Base-by-base conservation (phyloP, 2,329 filamentous ascomycete genomes). In the Verticillium zaregamsianum region DNA sequence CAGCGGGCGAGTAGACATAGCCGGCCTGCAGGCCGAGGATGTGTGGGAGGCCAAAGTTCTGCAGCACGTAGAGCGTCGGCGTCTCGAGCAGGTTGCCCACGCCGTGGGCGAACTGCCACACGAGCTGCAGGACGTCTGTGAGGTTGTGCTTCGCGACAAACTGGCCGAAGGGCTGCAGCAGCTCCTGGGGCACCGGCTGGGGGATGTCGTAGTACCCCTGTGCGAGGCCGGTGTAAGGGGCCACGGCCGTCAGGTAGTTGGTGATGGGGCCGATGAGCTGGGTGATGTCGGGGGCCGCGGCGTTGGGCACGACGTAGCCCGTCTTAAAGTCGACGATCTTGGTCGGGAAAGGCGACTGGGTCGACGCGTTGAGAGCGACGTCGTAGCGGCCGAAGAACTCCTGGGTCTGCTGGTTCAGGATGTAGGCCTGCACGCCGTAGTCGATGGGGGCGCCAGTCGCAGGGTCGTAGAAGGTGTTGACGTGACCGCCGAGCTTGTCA, bases 331-430 rank as follows among this genome's bases (percentile, higher is more conserved):
- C 64, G 35, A 63, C 64, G 28, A 65, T 55, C 14, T 23, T 61
- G 12, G 40, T 62, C 52, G 56, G 64, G 60, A 7, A 77, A 79
- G 70, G 55, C 31, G 55, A 57, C 55, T 57, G 55, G 11, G 17
- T 7, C 15, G 55, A 37, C 8, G 32, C 17, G 55, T 57, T 57
- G 55, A 35, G 68, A 1, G 67, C 28, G 12, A 83, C 69, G 52
- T 74, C 72, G 62, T 82, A 76, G 57, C 77, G 74, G 5, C 64
- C 68, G 66, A 83, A 82, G 70, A 80, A 83, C 32, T 73, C 69
- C 14, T 63, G 63, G 5, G 79, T 76, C 14, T 75, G 70, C 20
- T 74, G 69, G 55, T 74, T 72, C 61, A 79, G 69, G 59, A 73
- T 69, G 63, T 72, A 77, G 7, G 70, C 68, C 59, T 75, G 66